phyloP scores from a whole-genome alignment of 257 asterid genomes.

The Solanum dulcamara region DNA sequence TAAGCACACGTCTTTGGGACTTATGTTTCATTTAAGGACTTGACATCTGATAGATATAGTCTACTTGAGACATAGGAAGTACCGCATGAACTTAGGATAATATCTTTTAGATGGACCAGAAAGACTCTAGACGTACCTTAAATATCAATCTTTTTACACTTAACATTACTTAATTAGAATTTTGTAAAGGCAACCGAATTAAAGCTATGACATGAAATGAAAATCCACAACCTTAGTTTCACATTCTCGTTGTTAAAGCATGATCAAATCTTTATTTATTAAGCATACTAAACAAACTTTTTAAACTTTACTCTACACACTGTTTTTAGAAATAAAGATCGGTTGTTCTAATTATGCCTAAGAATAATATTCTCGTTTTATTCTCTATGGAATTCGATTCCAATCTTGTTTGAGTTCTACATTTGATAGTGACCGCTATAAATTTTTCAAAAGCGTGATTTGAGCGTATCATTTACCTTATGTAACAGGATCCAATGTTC shows the following conservation, averaged over 20 bases:
- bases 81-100: neutral
- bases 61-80: neutral
- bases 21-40: neutral
- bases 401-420: neutral
- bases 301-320: neutral
- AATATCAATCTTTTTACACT: neutral
- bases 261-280: neutral
- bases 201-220: too few species aligned
- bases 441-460: too few species aligned
- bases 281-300: too few species aligned
- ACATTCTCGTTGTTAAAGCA: neutral
- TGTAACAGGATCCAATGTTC: too few species aligned
- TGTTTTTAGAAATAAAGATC: neutral
- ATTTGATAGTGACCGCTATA: too few species aligned
- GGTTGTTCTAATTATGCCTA: neutral
- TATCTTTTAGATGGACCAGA: neutral
- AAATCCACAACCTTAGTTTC: neutral
- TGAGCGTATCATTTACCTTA: neutral
- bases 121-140: neutral
- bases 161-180: too few species aligned
- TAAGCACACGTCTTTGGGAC: neutral
- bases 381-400: neutral
- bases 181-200: neutral
- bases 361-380: neutral
- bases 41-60: neutral